Conservation (phyloP, 345 rosid species). For the Mercurialis annua region DNA sequence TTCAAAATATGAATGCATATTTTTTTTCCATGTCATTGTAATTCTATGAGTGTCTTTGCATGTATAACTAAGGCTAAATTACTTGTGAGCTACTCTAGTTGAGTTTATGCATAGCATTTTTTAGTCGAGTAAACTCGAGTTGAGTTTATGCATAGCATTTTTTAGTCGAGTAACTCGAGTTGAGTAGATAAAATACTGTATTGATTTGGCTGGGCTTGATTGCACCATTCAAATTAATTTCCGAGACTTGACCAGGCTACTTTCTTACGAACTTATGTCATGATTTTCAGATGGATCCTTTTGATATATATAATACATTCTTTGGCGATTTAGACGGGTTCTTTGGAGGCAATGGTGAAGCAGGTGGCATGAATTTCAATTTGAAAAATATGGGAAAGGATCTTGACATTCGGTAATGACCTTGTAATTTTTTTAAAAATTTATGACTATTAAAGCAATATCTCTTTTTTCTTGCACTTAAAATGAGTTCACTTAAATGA, state of each 20-base stretch:
- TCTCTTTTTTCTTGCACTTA: neutral
- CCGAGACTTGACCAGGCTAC: slow-evolving; percentile 7
- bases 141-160: too few relatives aligned
- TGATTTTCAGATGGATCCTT: slow-evolving; percentile 72
- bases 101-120: too few relatives aligned
- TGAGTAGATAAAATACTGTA: too few relatives aligned
- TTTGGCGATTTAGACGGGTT: slow-evolving; percentile 74
- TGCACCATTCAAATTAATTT: neutral
- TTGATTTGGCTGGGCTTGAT: too few relatives aligned
- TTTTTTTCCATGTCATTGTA: neutral
- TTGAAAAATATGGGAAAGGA: slow-evolving; percentile 49
- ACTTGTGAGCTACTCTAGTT: too few relatives aligned
- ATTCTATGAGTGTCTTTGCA: neutral
- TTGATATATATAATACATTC: slow-evolving; percentile 70
- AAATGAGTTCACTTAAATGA: neutral
- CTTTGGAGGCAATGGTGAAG: slow-evolving; percentile 57
- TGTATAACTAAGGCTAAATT: too few relatives aligned
- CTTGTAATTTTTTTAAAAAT: neutral
- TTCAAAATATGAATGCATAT: neutral
- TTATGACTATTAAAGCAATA: neutral
- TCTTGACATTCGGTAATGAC: slow-evolving; percentile 73
- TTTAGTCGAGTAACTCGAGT: too few relatives aligned
- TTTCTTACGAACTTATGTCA: slow-evolving; percentile 9
- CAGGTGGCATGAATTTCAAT: slow-evolving; percentile 54
- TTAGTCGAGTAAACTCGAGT: too few relatives aligned